Base-by-base conservation (phyloP, 129 eudicot genomes). In the Centaurea solstitialis region DNA sequence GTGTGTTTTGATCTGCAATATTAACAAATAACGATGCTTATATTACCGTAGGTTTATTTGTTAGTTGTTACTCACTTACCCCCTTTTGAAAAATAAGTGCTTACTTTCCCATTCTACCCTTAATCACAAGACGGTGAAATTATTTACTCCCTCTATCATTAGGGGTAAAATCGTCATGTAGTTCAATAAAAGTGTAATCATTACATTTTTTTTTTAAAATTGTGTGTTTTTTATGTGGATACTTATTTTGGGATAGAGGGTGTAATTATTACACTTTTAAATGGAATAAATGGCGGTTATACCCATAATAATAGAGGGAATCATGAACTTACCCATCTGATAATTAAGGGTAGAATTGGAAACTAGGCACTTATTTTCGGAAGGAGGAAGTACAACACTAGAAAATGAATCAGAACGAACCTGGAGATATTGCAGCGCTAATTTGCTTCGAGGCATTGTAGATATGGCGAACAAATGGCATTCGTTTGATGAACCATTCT, bases 361-460 rank as follows among this genome's bases (percentile, higher is more conserved):
- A 53, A 17, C 21, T n/a, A 53, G 37, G 0, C 37, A 53, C 21
- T 53, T 53, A 53, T 17, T 53, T 53, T 15, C 21, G 6, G n/a
- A 53, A 7, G 1, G 7, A 53, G 21, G 1, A 7, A 53, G 37
- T 1, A 33, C 11, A 40, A 15, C 13, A 35, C 18, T 40, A 15
- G 7, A 7, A 7, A 40, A 24, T 2, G 23, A 17, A 53, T 20
- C 22, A 76, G n/a, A 23, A 68, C 74, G 70, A 12, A 92, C 97
- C 97, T 88, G 97, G 97, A 66, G 94, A 90, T 85, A 92, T 92
- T 10, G 97, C 97, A 43, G 94, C 78, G 78, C 97, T 92, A 57
- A 92, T 92, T 81, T 92, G 97, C 82, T 92, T 92, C 9, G 97
- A 92, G 57, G 94, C 97, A 80, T 80, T 90, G 83, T 92, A 92